A percentile compares a stretch with the other conserved stretches of the same genome.
These are phyloP conservation scores for Verticillium alfalfae DNA, from an alignment of 2,329 filamentous ascomycete genomes.

Conservation along the genomic window DNA sequence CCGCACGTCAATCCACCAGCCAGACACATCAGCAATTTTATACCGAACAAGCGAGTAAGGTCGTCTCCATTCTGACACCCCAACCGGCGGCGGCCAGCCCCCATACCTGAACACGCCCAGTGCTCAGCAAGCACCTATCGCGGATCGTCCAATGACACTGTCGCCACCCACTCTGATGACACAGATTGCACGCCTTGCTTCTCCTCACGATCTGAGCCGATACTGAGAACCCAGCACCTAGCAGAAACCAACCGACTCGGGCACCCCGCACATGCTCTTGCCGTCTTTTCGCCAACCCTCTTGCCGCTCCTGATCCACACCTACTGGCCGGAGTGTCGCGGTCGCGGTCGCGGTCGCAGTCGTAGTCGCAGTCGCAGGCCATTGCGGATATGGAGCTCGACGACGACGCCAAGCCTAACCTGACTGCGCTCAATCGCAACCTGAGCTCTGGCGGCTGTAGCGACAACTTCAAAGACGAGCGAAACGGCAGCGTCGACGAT, in stretches of 20 bases:
- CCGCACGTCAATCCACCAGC: neutral
- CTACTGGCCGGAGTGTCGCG: neutral
- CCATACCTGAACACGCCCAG: neutral
- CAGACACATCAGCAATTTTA: neutral
- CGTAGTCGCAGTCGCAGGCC: neutral
- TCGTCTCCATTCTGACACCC: neutral
- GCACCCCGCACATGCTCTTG: neutral
- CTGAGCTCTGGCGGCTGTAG: conserved; percentile 5
- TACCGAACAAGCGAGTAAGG: too few relatives aligned
- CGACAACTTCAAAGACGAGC: conserved; percentile 2
- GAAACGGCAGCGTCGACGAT: neutral
- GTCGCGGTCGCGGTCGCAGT: neutral
- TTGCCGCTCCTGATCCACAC: neutral
- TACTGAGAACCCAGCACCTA: neutral
- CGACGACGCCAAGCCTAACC: conserved; percentile 8
- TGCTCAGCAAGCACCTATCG: neutral
- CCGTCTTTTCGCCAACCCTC: neutral
- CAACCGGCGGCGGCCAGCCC: neutral
- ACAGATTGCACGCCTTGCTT: neutral
- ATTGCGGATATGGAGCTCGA: conserved; percentile 7
- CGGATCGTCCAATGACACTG: neutral
- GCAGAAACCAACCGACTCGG: neutral
- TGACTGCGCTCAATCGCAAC: conserved; percentile 4
- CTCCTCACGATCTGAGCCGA: neutral
- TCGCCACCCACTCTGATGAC: neutral